Percentiles rank a stretch among this genome's conserved stretches.
phyloP scores from a whole-genome alignment of 2,329 filamentous ascomycete genomes.

The Sporothrix luriei region DNA sequence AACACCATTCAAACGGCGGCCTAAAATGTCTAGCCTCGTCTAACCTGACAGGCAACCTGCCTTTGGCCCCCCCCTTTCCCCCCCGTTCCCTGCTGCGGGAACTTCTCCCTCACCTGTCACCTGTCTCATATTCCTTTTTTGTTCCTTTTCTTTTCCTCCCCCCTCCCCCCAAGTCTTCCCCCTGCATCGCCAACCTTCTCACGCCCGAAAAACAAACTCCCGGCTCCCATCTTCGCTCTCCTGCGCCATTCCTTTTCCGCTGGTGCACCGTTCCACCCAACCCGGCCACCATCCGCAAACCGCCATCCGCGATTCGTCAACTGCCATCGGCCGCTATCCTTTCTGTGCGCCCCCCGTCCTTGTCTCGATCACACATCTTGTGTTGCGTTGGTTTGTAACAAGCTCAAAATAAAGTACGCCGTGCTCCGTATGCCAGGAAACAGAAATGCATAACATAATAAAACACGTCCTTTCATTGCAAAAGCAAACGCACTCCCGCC shows the following conservation, averaged over 20 bases:
- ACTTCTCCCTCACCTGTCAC: neutral
- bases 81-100: constrained; percentile 1
- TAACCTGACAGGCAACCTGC: neutral
- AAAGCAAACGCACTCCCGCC: neutral
- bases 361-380: constrained; percentile 27
- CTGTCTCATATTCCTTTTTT: neutral
- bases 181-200: neutral
- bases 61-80: neutral
- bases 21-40: constrained; percentile 24
- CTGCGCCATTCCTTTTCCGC: constrained; percentile 20
- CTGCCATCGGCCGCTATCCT: constrained; percentile 3
- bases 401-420: constrained; percentile 20
- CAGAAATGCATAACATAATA: constrained; percentile 2
- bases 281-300: neutral
- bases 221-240: neutral
- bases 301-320: neutral
- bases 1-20: constrained; percentile 13
- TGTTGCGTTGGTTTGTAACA: constrained; percentile 25
- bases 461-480: neutral
- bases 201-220: neutral
- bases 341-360: constrained; percentile 14
- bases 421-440: neutral
- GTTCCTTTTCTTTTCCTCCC: neutral
- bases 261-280: constrained; percentile 19
- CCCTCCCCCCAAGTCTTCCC: no score